Base-by-base conservation (phyloP, 495 filamentous ascomycete species). In the Pseudoneurospora amorphoporcata region DNA sequence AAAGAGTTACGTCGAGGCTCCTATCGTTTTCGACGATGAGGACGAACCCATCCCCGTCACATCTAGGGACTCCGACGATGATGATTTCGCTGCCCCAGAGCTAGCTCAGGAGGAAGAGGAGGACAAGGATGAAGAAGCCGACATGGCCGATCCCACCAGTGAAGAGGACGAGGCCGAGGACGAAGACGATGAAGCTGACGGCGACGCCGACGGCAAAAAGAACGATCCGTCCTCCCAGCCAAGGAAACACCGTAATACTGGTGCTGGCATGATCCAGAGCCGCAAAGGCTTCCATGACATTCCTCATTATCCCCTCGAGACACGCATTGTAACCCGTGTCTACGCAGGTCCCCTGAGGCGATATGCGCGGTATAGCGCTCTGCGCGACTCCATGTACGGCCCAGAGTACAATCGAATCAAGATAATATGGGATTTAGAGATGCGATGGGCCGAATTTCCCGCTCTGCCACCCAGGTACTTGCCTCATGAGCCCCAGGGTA, bases 381-480 rank as follows among this genome's bases (percentile, higher is more conserved):
- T 85, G 8, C 73, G 83, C 9, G 82, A 85, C 69, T 76, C 79
- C 71, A 82, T 83, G 83, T 84, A 82, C 73, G 82, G 83, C 7
- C 82, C 84, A 8, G 77, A 80, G 72, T 79, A 78, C 23, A 68
- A 79, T 6, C 78, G 80, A 7, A 81, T 81, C 70, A 73, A 77
- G 65, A 75, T 83, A 32, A 80, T 85, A 70, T 78, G 81, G 77
- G 78, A 79, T 53, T 78, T 84, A 61, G 77, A 83, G 35, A 79
- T 78, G 8, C 68, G 83, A 7, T 85, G 83, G 83, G 76, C 72
- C 35, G 73, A 79, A 45, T 80, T 78, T 41, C 76, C 81, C 32
- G 74, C 83, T 14, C 75, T 85, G 41, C 84, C 84, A 2, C 82
- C 81, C 4, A 81, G 75, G 71, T 68, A 78, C 29, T 72, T 73